Evolutionary conservation across 1,139 yeast species (phyloP).

Genomic region (Debaryomycetaceae sp.): DNA sequence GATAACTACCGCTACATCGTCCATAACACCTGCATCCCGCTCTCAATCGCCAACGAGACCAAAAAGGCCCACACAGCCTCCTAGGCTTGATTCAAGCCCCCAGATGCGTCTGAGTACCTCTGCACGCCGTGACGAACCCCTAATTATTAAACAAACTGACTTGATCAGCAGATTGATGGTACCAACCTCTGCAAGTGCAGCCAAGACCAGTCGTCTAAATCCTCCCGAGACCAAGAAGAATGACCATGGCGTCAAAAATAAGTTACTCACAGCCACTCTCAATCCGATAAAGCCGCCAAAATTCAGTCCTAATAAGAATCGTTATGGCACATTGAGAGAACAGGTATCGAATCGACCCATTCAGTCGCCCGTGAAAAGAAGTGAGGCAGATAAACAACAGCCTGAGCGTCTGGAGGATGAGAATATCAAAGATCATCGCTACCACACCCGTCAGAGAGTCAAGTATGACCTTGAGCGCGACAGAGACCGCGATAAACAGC

Average conservation of each 20-base stretch:
- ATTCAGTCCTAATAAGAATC: conserved; percentile 9
- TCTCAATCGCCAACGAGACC: conserved; percentile 5
- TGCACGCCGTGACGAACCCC: background rate
- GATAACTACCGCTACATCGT: too few species aligned
- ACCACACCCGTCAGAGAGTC: conserved; percentile 2
- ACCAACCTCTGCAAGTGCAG: conserved; percentile 30
- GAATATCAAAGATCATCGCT: background rate
- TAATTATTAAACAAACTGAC: conserved; percentile 9
- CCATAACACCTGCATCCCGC: conserved; percentile 4
- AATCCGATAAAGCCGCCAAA: conserved; percentile 21
- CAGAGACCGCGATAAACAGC: conserved; percentile 1
- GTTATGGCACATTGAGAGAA: conserved; percentile 9
- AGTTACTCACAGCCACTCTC: conserved; percentile 34
- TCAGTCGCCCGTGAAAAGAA: conserved; percentile 9
- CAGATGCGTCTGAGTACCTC: conserved; percentile 2
- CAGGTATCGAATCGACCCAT: conserved; percentile 9
- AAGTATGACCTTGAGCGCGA: conserved; percentile 1
- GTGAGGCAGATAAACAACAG: background rate
- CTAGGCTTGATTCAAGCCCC: conserved; percentile 2
- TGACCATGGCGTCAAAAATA: conserved; percentile 18
- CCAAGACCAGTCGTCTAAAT: conserved; percentile 15
- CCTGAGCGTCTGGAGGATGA: conserved; percentile 1
- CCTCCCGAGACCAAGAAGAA: conserved; percentile 9
- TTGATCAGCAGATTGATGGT: conserved; percentile 19
- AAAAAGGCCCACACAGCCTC: background rate